Base-by-base conservation (phyloP, 208 protist genomes). In the Trypanosoma mega region DNA sequence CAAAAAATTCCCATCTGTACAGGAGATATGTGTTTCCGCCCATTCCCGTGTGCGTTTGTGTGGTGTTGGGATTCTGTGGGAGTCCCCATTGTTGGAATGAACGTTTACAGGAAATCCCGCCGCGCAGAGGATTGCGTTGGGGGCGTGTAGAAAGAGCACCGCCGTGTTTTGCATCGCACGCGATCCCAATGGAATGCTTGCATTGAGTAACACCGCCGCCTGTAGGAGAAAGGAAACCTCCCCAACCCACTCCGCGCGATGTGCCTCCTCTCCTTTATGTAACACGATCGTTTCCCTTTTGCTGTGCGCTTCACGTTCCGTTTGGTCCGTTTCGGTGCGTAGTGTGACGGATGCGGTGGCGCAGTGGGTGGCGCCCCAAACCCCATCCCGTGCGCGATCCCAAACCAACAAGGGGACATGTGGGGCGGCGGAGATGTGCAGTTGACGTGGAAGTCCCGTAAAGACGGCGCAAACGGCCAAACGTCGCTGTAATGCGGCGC, bases 341-440 rank as follows among this genome's bases (percentile, higher is more conserved):
- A 39, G 6, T 50, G 26, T 44, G 23, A n/a, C 56, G 52, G 68
- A 36, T 49, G 51, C 55, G 47, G 45, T 36, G 39, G 65, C 50
- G 16, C 21, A 62, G 53, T 85, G 75, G 11, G 63, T 64, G 1
- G 82, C 78, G 46, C 85, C 85, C 20, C 87, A 55, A 14, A 86
- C 24, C 18, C 85, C 85, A 44, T 92, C 85, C 16, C 74, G 57
- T 7, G 63, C 66, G 9, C 72, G 63, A 16, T 71, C 34, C 80
- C 82, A 92, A 18, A 58, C 65, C 44, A 92, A 55, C 12, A 45
- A 27, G 8, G 85, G 77, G 2, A 87, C 60, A 39, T 76, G 78
- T 0, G 81, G 81, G 2, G 66, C 34, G 7, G 89, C 72, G 20
- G 67, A 74, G 16, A 87, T 74, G 23, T 2, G 31, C 16, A 72